Evolutionary conservation across 164 flowering plant genomes (phyloP), one percentile per base, ranked within the genome.

Genomic region (Pachysandra terminalis): DNA sequence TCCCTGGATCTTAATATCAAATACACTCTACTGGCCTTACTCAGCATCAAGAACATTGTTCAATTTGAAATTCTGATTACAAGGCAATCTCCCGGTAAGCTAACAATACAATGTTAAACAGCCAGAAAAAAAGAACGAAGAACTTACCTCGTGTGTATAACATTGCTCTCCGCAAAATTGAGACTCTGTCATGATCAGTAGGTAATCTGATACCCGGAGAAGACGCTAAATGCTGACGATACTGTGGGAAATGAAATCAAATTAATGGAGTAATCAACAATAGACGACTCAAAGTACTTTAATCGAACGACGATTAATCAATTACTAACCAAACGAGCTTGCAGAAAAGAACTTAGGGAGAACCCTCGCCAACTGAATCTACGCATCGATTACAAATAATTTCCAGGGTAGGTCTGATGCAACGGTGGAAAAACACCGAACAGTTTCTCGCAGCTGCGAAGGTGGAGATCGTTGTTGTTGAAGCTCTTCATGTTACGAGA

Each of bases 81-180:
- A 32, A 32, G 37, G 7, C 59, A 21, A 56, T 12, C 26, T 13
- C 3, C 23, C 26, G 14, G 21, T 56, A 22, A 22, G 24, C 21
- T 56, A 21, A 56, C 37, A 32, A 7, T 56, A 56, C 9, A 19
- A n/a, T 6, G 24, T 56, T 21, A 14, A 56, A 22, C 24, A 56
- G 6, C 0, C 16, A 56, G 21, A 25, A 25, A 56, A 25, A 56
- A 21, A 0, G n/a, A 58, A 12, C 1, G 14, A 21, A 60, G 6
- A 68, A 41, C 48, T 69, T 60, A 80, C 85, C 67, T 56, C 49
- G 74, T 1, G 28, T 40, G 35, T 22, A 40, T 63, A 59, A 49
- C 9, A 76, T 59, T 1, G 57, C 35, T 32, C 48, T 49, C 22
- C 40, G 68, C 32, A 68, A 64, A 10, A 59, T 19, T 10, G 74